These are phyloP conservation scores for Emericellopsis atlantica DNA, from an alignment of 2,329 filamentous ascomycete species.

Conservation along the genomic window DNA sequence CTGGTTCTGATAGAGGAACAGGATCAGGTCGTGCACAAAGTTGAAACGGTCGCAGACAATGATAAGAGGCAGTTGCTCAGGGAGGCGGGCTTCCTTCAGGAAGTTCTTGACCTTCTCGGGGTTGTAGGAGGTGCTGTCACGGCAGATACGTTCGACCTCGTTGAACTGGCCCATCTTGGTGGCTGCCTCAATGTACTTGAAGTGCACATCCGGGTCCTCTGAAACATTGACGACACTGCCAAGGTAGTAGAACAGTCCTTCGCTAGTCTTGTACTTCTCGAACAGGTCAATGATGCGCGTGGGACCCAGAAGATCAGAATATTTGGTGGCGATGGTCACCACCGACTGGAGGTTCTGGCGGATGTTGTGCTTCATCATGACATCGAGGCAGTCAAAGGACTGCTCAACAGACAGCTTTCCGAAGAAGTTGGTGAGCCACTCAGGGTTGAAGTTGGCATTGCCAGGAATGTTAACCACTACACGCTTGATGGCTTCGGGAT, in stretches of 20 bases:
- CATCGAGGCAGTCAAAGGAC: conserved; percentile 84
- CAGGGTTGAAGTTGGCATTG: conserved; percentile 74
- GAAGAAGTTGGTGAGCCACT: conserved; percentile 89
- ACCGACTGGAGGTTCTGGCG: conserved; percentile 93
- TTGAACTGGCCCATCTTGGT: conserved; percentile 88
- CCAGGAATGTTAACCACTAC: conserved; percentile 72
- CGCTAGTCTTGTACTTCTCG: conserved; percentile 94
- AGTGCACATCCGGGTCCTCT: conserved; percentile 89
- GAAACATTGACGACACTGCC: conserved; percentile 96
- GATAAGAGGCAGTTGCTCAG: conserved; percentile 89
- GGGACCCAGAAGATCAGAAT: conserved; percentile 88
- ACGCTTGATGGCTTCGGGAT: conserved; percentile 80
- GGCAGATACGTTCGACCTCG: conserved; percentile 93
- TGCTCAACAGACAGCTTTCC: conserved; percentile 92
- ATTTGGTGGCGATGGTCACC: conserved; percentile 93
- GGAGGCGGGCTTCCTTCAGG: conserved; percentile 86
- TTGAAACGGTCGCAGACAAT: conserved; percentile 99
- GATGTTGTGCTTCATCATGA: conserved; percentile 94
- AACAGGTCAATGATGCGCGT: conserved; percentile 81
- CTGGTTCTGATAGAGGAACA: conserved; percentile 97
- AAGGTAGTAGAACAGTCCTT: conserved; percentile 96
- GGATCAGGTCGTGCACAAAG: conserved; percentile 90
- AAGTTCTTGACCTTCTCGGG: conserved; percentile 98
- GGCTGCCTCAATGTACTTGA: conserved; percentile 98
- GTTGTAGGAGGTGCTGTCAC: conserved; percentile 84